Evolutionary conservation across 176 grass and related monocot genomes (phyloP), one percentile per base, ranked within the genome.

Genomic region (Oryza australiensis): DNA sequence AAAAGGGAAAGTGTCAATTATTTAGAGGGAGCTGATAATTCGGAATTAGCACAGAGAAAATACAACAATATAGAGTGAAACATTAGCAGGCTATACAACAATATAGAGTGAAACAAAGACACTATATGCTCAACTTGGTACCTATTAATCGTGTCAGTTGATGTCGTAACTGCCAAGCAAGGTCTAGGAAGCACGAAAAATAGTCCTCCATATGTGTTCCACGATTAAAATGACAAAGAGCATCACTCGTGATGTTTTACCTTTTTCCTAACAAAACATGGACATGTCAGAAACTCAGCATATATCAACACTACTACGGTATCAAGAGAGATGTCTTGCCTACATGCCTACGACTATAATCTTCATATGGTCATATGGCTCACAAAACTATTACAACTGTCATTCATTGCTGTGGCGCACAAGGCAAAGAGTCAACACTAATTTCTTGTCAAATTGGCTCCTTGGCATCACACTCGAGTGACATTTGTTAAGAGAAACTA

Each of bases 201-300:
- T 79, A 97, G 42, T 97, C 87, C 73, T 92, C 92, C 91, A 97
- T 94, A 42, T 76, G 41, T 81, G 45, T 67, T 88, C 30, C 59
- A 80, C 30, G 57, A 49, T 23, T 65, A 66, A 37, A 66, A 49
- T 14, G 55, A 70, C 48, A 30, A 51, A 63, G 28, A 70, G 23
- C 37, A 75, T 68, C 64, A 88, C 69, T 64, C 12, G 22, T 40
- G 51, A 40, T 69, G 51, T 74, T 71, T 34, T 77, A 81, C 66
- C 80, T 62, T 49, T 37, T 9, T 9, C 89, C 81, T 87, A 87
- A 70, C 53, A 81, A 48, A 55, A 82, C 4, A 53, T 40, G 45
- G 64, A 33, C 18, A 76, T 12, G 46, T 69, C 63, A 89, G 68
- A 18, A 77, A 26, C 24, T 76, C 64, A 33, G 28, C 40, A 79